These are phyloP conservation scores for Pholiota microspora DNA, from an alignment of 768 basidiomycete genomes.

Conservation along the genomic window DNA sequence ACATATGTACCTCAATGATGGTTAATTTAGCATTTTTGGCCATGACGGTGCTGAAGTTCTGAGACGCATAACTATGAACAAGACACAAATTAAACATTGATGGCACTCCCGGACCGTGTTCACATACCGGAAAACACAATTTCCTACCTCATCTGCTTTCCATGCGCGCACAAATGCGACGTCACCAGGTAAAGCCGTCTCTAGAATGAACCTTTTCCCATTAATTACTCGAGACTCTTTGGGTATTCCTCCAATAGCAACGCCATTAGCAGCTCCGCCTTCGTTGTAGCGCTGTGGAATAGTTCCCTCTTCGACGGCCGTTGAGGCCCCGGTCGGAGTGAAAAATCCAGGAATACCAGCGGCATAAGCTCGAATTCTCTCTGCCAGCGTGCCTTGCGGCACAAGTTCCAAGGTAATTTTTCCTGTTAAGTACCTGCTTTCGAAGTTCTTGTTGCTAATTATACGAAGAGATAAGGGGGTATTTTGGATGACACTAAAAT, in stretches of 20 bases:
- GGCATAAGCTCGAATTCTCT: slow-evolving; percentile 84
- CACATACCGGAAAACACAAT: slow-evolving; percentile 82
- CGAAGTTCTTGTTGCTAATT: slow-evolving; percentile 81
- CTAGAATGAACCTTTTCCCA: slow-evolving; percentile 80
- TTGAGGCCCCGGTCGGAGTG: slow-evolving; percentile 87
- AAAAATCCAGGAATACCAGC: slow-evolving; percentile 94
- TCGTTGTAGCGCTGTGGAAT: slow-evolving; percentile 80
- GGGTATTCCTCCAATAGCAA: slow-evolving; percentile 68
- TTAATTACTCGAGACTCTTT: slow-evolving; percentile 78
- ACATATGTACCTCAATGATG: slow-evolving; percentile 72
- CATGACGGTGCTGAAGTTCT: slow-evolving; percentile 88
- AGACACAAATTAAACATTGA: neutral
- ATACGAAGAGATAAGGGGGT: slow-evolving; percentile 3
- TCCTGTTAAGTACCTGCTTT: slow-evolving; percentile 76
- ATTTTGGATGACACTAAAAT: too few species aligned
- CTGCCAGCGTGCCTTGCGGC: slow-evolving; percentile 89
- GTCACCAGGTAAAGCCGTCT: slow-evolving; percentile 76
- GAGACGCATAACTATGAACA: slow-evolving; percentile 66
- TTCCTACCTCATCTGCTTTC: slow-evolving; percentile 91
- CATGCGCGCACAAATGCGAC: slow-evolving; percentile 87
- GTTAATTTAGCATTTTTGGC: slow-evolving; percentile 87
- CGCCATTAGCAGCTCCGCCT: slow-evolving; percentile 68
- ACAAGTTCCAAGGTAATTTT: slow-evolving; percentile 84
- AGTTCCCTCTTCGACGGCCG: slow-evolving; percentile 75
- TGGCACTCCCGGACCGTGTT: neutral